Evolutionary conservation across 192 early-diverging fungal species (phyloP), one percentile per base, ranked within the genome.

Genomic region (Linnemannia schmuckeri): DNA sequence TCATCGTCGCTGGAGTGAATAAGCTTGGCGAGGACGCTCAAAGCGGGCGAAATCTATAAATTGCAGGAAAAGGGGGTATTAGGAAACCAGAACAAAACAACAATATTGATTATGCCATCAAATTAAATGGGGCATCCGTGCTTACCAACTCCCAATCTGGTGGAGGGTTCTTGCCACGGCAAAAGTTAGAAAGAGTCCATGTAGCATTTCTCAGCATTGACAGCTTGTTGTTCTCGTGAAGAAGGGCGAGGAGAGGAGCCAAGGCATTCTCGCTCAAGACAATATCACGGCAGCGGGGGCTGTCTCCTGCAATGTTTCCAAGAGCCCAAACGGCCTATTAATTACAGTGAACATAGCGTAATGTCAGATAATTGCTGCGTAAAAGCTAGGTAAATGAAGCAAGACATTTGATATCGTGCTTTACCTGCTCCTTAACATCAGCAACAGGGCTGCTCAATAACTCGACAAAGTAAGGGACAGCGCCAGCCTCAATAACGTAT

Each of bases 301-400:
- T 95, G 92, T 99, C 98, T 41, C 98, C 98, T 63, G 98, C 98
- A 95, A 99, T 99, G 91, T 99, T 99, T 76, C 98, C 98, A 70
- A 99, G 92, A 49, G 98, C 98, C 98, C 98, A 99, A 76, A 99
- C 98, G 63, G 97, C 98, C 93, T 96, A 81, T 27, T 41, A 72
- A 42, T 66, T 33, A 66, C 22, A 46, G 35, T 20, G 47, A 33
- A 8, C 38, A 30, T 61, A 72, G 22, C 42, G n/a, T 57, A 68
- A 22, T 17, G 38, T 46, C 6, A 61, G 33, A 52, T 20, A 69
- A 10, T 18, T 9, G 46, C 17, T 41, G 38, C 41, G 33, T 30
- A 37, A 15, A 13, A 22, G 35, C 24, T 24, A 41, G 38, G 17
- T 40, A 70, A 35, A 54, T 2, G 61, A 33, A 17, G 5, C 27